Evolutionary conservation across 257 asterid genomes (phyloP).

Genomic region (Solanum sitiens): DNA sequence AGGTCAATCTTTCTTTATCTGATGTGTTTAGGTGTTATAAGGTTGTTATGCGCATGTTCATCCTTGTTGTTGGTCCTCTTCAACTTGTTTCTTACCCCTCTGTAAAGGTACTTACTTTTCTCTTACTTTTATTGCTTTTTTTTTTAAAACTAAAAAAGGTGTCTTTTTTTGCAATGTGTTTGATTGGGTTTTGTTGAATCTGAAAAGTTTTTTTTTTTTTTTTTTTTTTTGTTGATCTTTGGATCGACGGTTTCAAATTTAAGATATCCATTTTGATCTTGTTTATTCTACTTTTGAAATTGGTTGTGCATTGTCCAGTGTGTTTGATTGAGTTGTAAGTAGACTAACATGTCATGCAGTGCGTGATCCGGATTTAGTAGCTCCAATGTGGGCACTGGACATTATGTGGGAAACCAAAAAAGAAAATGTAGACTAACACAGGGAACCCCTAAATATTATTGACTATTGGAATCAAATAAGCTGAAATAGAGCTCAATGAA

Average conservation of each 20-base stretch:
- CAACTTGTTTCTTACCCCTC: constrained; percentile 85
- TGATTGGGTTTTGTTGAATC: neutral
- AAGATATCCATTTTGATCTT: neutral
- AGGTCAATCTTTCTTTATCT: constrained; percentile 47
- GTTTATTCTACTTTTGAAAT: neutral
- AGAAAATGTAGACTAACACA: neutral
- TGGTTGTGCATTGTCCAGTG: neutral
- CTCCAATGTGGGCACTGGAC: neutral
- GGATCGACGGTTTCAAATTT: neutral
- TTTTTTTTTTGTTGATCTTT: neutral
- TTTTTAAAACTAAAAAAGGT: neutral
- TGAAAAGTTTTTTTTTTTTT: neutral
- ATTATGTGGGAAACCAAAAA: neutral
- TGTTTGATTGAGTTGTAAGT: neutral
- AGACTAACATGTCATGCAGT: neutral
- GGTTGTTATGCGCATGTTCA: constrained; percentile 81
- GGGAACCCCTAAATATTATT: neutral
- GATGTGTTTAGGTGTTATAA: constrained; percentile 63
- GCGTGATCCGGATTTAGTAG: neutral
- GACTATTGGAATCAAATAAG: neutral
- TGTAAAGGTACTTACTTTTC: constrained; percentile 33
- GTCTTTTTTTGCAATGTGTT: neutral
- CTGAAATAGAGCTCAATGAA: neutral
- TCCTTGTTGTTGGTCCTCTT: constrained; percentile 83
- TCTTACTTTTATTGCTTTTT: neutral